Evolutionary conservation across 2,329 filamentous ascomycete genomes (phyloP).

Genomic region (Curvularia verruculosa): DNA sequence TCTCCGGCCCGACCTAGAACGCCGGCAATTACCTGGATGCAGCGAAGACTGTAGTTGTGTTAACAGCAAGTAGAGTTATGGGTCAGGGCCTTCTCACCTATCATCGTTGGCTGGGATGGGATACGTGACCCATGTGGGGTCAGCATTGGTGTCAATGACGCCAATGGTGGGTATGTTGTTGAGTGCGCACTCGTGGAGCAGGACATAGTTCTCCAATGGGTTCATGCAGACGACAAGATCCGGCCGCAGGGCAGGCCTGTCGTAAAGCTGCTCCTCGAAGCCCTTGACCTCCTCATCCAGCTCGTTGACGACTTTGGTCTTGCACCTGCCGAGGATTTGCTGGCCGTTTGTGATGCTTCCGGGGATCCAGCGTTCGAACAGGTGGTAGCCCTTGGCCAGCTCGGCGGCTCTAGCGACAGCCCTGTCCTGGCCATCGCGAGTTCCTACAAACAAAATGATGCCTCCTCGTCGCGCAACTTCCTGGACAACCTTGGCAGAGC

Average conservation of each 20-base stretch:
- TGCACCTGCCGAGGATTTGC: constrained; percentile 76
- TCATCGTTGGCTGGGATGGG: constrained; percentile 97
- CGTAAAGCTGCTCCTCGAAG: constrained; percentile 69
- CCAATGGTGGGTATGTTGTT: constrained; percentile 93
- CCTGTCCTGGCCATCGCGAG: constrained; percentile 78
- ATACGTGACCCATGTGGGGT: constrained; percentile 94
- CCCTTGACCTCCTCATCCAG: constrained; percentile 68
- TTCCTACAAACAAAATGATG: constrained; percentile 89
- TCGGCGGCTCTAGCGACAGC: constrained; percentile 81
- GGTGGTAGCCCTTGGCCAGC: constrained; percentile 78
- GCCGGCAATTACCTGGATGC: constrained; percentile 80
- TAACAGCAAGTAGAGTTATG: constrained; percentile 4
- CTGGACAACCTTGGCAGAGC: constrained; percentile 89
- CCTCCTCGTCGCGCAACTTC: constrained; percentile 84
- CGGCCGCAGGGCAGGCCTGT: constrained; percentile 73
- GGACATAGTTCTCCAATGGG: constrained; percentile 85
- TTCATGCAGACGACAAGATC: constrained; percentile 94
- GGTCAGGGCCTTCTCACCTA: constrained; percentile 61
- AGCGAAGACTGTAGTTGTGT: constrained; percentile 70
- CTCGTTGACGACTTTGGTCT: constrained; percentile 77
- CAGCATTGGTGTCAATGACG: constrained; percentile 89
- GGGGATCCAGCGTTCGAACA: constrained; percentile 92
- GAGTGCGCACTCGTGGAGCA: constrained; percentile 88
- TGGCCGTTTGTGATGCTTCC: constrained; percentile 92
- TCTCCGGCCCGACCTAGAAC: constrained; percentile 85